Evolutionary conservation across 1,284 basidiomycete genomes (phyloP).

Genomic region (Cystobasidium pallidum): DNA sequence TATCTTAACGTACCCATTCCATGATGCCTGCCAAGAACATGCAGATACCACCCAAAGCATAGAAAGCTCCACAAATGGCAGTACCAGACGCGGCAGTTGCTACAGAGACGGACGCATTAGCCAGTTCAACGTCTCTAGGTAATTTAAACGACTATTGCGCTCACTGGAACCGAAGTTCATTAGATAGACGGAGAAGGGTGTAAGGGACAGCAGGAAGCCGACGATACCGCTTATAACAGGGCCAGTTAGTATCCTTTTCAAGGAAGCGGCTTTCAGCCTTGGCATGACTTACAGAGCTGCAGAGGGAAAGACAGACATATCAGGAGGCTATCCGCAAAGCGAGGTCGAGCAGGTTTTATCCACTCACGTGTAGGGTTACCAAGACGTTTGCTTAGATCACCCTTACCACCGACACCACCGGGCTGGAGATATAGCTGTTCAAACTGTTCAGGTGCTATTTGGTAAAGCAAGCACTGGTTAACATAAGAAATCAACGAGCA

Average conservation of each 20-base stretch:
- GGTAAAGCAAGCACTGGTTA: constrained; percentile 5
- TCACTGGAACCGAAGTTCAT: constrained; percentile 41
- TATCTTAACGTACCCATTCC: constrained; percentile 27
- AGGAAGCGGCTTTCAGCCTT: too few relatives aligned
- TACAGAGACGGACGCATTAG: neutral
- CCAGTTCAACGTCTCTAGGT: neutral
- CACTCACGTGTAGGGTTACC: constrained; percentile 50
- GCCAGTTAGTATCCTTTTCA: too few relatives aligned
- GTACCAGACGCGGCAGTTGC: constrained; percentile 31
- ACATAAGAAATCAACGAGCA: too few relatives aligned
- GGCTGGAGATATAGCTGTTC: constrained; percentile 51
- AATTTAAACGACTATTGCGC: neutral
- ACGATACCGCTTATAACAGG: constrained; percentile 47
- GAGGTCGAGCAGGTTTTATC: too few relatives aligned
- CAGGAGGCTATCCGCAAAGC: too few relatives aligned
- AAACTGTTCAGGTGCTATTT: constrained; percentile 47
- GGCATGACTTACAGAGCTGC: constrained; percentile 22
- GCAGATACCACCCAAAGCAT: constrained; percentile 43
- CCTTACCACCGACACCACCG: constrained; percentile 49
- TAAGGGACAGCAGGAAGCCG: constrained; percentile 7
- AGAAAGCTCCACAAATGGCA: constrained; percentile 40
- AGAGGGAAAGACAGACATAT: too few relatives aligned
- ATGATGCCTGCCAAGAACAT: constrained; percentile 46
- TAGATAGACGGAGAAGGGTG: constrained; percentile 28
- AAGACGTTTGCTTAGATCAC: constrained; percentile 50